Conservation (phyloP, 2,329 filamentous ascomycete genomes). For the Arachnomyces sp. region DNA sequence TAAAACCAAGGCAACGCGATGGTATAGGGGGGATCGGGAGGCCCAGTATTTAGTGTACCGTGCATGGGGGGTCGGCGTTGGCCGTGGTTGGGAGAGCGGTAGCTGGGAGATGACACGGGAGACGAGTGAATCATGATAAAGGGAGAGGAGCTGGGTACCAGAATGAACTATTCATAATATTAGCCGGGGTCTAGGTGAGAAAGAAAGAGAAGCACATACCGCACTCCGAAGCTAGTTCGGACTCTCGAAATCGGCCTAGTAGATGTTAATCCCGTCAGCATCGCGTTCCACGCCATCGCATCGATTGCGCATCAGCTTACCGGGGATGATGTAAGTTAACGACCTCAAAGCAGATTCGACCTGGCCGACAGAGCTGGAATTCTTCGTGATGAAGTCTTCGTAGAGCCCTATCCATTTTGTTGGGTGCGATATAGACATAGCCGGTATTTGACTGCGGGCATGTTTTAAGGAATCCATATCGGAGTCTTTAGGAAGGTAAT, state of each 20-base stretch:
- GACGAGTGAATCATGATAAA: conserved; percentile 88
- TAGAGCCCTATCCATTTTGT: conserved; percentile 34
- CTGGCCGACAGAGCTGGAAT: conserved; percentile 85
- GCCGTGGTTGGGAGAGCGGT: conserved; percentile 43
- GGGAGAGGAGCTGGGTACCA: conserved; percentile 76
- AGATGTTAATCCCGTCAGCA: too few species aligned
- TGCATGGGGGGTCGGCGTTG: conserved; percentile 50
- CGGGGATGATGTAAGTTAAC: conserved; percentile 91
- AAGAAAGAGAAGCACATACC: conserved; percentile 37
- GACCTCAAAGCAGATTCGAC: conserved; percentile 90
- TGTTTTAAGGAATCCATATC: conserved; percentile 28
- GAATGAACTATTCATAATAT: conserved; percentile 57
- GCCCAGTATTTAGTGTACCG: conserved; percentile 60
- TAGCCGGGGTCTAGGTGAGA: conserved; percentile 16
- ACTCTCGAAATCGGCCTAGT: conserved; percentile 52
- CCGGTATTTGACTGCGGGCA: conserved; percentile 21
- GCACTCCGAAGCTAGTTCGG: conserved; percentile 89
- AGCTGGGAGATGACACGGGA: conserved; percentile 55
- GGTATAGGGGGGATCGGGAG: conserved; percentile 61
- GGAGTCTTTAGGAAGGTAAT: not conserved
- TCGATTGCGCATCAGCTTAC: conserved; percentile 24
- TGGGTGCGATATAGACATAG: conserved; percentile 25
- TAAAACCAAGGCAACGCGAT: conserved; percentile 69
- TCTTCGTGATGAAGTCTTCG: conserved; percentile 83
- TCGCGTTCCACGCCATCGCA: too few species aligned